Base-by-base conservation (phyloP, 2,329 filamentous ascomycete species). In the Apiospora arundinis region DNA sequence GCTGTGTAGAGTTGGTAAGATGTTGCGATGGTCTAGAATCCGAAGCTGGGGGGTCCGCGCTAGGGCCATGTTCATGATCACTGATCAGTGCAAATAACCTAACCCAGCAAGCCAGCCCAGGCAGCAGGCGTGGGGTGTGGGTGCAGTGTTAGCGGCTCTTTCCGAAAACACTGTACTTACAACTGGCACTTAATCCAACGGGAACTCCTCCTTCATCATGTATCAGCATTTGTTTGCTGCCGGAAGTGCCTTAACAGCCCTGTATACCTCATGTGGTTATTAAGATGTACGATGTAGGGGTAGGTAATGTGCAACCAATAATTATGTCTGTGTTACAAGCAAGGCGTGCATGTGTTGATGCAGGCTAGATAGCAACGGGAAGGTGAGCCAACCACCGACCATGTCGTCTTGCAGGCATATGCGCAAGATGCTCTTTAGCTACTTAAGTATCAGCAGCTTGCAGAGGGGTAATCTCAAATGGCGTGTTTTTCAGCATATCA, bases 341-440 rank as follows among this genome's bases (percentile, higher is more conserved):
- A n/a, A 52, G 49, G 23, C 49, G 16, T 60, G 52, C 52, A 60
- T 37, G 25, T 37, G 9, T 40, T n/a, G 56, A 40, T 40, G 28
- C 56, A n/a, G 32, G 32, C 56, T 63, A 63, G 32, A 32, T 63
- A 14, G 56, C 56, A 63, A 63, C 56, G n/a, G 28, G 56, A 63
- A 63, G 56, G 56, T 63, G 12, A 21, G 32, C 28, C 32, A 40
- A 11, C 28, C 32, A 60, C 9, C 28, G 9, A 21, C 52, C 48
- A n/a, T 52, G 4, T 52, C 23, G 48, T 52, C 48, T 52, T 52
- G 23, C 48, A 14, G 7, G 23, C 23, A 28, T 52, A 16, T 52
- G 48, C 48, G 48, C 48, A 28, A 32, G 25, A 32, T 37, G 42
- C 28, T 21, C 32, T 23, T 11, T 37, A n/a, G 11, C 3, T n/a